phyloP scores from a whole-genome alignment of 768 basidiomycete species.

The Collybia nuda region DNA sequence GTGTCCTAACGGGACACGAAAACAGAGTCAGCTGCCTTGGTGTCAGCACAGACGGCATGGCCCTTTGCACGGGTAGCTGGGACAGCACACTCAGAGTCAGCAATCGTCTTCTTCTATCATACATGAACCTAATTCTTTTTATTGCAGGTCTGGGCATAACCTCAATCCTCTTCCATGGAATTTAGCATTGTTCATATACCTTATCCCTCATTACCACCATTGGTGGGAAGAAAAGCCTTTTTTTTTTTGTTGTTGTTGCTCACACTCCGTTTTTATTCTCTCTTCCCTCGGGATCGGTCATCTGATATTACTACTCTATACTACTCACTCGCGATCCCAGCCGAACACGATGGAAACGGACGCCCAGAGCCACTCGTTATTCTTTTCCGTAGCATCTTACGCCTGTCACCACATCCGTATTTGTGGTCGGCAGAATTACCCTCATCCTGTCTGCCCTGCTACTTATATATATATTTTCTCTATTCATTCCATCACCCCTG shows the following conservation, averaged over 20 bases:
- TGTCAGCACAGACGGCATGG: slow-evolving; percentile 96
- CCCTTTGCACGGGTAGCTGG: slow-evolving; percentile 98
- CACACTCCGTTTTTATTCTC: slow-evolving; percentile 11
- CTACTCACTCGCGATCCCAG: slow-evolving; percentile 56
- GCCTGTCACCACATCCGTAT: slow-evolving; percentile 19
- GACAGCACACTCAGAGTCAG: slow-evolving; percentile 93
- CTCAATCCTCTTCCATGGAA: slow-evolving; percentile 7
- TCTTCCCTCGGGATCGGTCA: slow-evolving; percentile 23
- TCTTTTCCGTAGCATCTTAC: slow-evolving; percentile 35
- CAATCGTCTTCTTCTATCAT: background rate
- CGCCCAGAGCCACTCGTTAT: slow-evolving; percentile 68
- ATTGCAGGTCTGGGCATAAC: slow-evolving; percentile 82
- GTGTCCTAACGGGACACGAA: slow-evolving; percentile 96
- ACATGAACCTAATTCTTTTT: slow-evolving; percentile 11
- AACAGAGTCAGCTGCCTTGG: slow-evolving; percentile 97
- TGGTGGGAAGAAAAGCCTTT: slow-evolving; percentile 15
- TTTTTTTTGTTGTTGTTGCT: slow-evolving; percentile 17
- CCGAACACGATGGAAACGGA: slow-evolving; percentile 35
- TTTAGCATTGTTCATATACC: slow-evolving; percentile 20
- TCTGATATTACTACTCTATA: slow-evolving; percentile 44
- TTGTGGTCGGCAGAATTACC: slow-evolving; percentile 14
- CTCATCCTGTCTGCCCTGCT: slow-evolving; percentile 19
- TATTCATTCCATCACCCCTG: slow-evolving; percentile 32
- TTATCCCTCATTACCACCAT: slow-evolving; percentile 14
- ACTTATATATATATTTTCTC: slow-evolving; percentile 34